Percentiles rank a stretch among this genome's conserved stretches.
These are phyloP conservation scores for Sporothrix curviconia DNA, from an alignment of 2,329 filamentous ascomycete genomes.

Conservation along the genomic window DNA sequence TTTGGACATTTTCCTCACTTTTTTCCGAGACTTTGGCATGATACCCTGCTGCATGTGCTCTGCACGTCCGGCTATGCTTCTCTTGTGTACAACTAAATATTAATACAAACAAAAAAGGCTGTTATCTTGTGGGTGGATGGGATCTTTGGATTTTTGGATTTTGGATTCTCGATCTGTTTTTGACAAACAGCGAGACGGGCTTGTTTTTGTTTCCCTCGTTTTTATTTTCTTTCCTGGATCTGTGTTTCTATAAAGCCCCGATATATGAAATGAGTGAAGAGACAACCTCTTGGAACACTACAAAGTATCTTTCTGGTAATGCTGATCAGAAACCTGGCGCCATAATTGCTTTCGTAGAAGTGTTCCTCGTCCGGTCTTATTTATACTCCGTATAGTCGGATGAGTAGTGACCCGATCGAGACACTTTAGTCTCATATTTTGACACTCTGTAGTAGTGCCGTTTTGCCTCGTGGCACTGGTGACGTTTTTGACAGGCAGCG, in stretches of 20 bases:
- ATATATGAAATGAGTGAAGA: background rate
- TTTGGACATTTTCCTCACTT: background rate
- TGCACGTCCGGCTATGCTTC: slow-evolving; percentile 7
- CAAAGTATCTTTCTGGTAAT: too few species aligned
- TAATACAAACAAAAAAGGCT: background rate
- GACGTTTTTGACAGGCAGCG: too few species aligned
- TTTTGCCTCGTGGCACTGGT: slow-evolving; percentile 3
- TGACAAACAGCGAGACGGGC: background rate
- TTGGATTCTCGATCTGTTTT: background rate
- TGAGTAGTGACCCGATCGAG: too few species aligned
- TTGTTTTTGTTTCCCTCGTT: background rate
- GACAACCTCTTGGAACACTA: too few species aligned
- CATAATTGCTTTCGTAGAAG: too few species aligned
- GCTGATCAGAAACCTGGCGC: too few species aligned
- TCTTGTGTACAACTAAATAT: slow-evolving; percentile 12
- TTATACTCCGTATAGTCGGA: background rate
- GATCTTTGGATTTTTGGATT: background rate
- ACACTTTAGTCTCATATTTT: too few species aligned
- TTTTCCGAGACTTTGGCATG: slow-evolving; percentile 13
- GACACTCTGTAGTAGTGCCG: too few species aligned
- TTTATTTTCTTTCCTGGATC: background rate
- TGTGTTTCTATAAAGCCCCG: background rate
- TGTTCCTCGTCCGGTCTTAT: too few species aligned
- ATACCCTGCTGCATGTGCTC: slow-evolving; percentile 21
- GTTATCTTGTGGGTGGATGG: background rate